Percentiles rank a stretch among this genome's conserved stretches.
These are phyloP conservation scores for Triadica sebifera DNA, from an alignment of 345 rosid species.

Conservation along the genomic window DNA sequence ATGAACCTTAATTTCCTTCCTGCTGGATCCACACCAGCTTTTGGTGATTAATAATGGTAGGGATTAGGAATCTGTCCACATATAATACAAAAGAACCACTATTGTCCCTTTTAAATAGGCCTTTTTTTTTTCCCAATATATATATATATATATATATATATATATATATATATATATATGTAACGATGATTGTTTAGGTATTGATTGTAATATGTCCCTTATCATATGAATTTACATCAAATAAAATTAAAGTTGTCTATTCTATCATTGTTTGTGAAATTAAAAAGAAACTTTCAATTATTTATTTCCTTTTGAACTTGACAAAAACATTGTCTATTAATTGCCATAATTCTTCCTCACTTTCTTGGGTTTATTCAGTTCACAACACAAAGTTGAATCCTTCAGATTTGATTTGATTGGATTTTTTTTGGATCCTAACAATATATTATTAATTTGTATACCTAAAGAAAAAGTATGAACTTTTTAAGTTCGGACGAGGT, in stretches of 20 bases:
- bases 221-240: neutral
- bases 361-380: neutral
- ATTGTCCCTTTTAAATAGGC: too few species aligned
- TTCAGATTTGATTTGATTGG: too few species aligned
- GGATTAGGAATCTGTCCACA: neutral
- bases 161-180: too few species aligned
- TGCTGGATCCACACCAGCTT: neutral
- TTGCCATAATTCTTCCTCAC: neutral
- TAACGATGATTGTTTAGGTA: conserved; percentile 2
- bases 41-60: neutral
- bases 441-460: too few species aligned
- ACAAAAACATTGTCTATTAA: neutral
- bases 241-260: neutral
- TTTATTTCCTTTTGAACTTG: neutral
- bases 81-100: too few species aligned
- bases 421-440: too few species aligned
- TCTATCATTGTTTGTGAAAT: too few species aligned
- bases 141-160: too few species aligned
- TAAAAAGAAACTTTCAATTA: neutral
- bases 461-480: neutral
- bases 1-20: neutral
- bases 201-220: neutral
- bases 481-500: neutral
- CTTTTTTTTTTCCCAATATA: too few species aligned
- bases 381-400: too few species aligned